These are phyloP conservation scores for Blumeriella jaapii DNA, from an alignment of 2,329 filamentous ascomycete species.

Conservation along the genomic window DNA sequence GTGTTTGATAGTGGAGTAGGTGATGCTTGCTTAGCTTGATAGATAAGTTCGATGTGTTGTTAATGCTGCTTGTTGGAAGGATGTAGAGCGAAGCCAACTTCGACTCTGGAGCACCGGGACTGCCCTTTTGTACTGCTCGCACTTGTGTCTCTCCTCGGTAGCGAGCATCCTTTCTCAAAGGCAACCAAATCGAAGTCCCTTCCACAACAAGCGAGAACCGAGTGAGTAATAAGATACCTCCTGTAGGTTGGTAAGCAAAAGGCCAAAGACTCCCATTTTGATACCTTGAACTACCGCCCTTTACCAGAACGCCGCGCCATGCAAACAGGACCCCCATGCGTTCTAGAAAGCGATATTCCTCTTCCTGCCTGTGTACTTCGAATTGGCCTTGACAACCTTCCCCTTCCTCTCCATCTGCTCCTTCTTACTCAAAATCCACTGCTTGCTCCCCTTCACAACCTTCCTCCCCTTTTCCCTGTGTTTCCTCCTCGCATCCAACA, in stretches of 20 bases:
- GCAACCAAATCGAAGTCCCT: no score
- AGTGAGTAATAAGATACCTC: no score
- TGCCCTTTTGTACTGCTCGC: no score
- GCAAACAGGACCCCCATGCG: constrained; percentile 4
- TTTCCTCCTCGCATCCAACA: constrained; percentile 56
- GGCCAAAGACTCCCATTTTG: constrained; percentile 3
- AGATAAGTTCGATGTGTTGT: neutral
- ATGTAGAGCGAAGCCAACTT: no score
- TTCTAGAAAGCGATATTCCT: constrained; percentile 63
- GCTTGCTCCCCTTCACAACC: constrained; percentile 71
- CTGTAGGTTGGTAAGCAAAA: neutral
- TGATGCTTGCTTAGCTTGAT: neutral
- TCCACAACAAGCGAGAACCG: no score
- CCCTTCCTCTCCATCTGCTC: constrained; percentile 91
- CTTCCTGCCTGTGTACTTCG: constrained; percentile 90
- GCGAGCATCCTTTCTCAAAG: no score
- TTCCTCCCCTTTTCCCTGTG: constrained; percentile 35
- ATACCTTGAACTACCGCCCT: constrained; percentile 13
- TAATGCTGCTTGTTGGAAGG: no score
- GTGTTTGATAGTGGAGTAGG: neutral
- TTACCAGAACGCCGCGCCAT: constrained; percentile 22
- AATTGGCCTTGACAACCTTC: constrained; percentile 82
- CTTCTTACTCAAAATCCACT: constrained; percentile 78
- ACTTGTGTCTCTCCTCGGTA: no score
- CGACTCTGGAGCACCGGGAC: no score